Evolutionary conservation across 2,329 filamentous ascomycete species (phyloP), one percentile per base, ranked within the genome.

Genomic region (Podosphaera aphanis): DNA sequence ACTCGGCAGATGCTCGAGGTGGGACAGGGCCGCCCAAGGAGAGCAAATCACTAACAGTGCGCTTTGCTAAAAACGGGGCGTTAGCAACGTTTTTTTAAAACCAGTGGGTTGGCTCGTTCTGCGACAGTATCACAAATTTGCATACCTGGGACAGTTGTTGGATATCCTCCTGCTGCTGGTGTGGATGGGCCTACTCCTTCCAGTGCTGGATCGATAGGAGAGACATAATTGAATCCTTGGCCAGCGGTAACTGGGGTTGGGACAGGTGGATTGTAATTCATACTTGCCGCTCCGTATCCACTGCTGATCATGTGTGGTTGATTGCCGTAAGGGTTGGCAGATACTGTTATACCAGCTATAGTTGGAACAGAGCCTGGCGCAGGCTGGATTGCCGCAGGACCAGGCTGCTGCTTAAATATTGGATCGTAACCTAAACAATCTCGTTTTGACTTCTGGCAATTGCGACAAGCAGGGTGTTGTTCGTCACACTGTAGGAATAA

Each of bases 341-440:
- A 54, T 10, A 55, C 52, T n/a, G 53, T 33, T 19, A 53, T 51
- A 25, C 54, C 49, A 40, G 51, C 48, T 39, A 52, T 50, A 13
- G 52, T 48, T 38, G 58, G 56, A 27, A 52, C 56, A 45, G 55
- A 54, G 53, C 70, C 73, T 46, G 77, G 74, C 11, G 76, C 74
- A 18, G 79, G 73, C 60, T 88, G 82, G 50, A 84, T 79, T 51
- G 76, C 72, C 42, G 79, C 70, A 25, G 79, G 79, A 45, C 76
- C 74, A 40, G 58, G 56, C 45, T 78, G 73, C 53, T 73, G 73
- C 63, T 84, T 83, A 66, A 88, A 90, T 57, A 88, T 83, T 33
- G 83, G 82, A 57, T 90, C 83, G 71, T 90, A 90, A 46, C 83
- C 83, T 43, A 85, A 61, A 58, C 83, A 90, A 56, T 88, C 82